Evolutionary conservation across 1,284 basidiomycete species (phyloP).

Genomic region (Trichosporon ovoides): DNA sequence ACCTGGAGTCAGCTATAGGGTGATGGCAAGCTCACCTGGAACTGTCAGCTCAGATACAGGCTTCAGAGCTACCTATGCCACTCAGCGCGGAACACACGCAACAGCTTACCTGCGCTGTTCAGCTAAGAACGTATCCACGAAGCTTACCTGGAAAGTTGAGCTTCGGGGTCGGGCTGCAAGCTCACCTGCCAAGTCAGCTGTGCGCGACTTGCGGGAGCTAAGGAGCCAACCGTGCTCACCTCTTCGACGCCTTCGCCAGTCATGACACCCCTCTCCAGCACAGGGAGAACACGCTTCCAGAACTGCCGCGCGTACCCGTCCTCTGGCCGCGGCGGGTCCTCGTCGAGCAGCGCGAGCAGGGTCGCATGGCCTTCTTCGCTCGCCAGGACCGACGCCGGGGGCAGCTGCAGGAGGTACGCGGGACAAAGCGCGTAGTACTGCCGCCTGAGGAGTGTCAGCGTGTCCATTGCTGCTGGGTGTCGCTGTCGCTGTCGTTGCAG

Average conservation of each 20-base stretch:
- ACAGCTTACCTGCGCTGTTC: too few species aligned
- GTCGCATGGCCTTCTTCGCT: slow-evolving; percentile 16
- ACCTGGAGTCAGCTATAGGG: too few species aligned
- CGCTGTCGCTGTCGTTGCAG: background rate
- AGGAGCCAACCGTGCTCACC: slow-evolving; percentile 13
- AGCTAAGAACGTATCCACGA: too few species aligned
- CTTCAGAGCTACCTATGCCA: too few species aligned
- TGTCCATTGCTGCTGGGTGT: background rate
- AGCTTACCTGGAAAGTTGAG: too few species aligned
- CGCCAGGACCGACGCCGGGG: slow-evolving; percentile 19
- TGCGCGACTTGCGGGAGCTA: too few species aligned
- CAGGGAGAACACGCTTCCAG: slow-evolving; percentile 31
- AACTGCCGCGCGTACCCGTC: slow-evolving; percentile 31
- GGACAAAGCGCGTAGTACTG: slow-evolving; percentile 46
- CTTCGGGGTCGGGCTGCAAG: too few species aligned
- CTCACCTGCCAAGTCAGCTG: too few species aligned
- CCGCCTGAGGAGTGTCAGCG: slow-evolving; percentile 21
- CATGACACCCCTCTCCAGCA: slow-evolving; percentile 27
- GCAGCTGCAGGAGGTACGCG: slow-evolving; percentile 32
- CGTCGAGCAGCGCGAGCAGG: slow-evolving; percentile 21
- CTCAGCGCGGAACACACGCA: too few species aligned
- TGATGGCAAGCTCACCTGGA: too few species aligned
- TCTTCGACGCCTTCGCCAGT: slow-evolving; percentile 19
- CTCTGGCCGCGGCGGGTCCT: slow-evolving; percentile 25
- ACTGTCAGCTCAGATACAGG: too few species aligned